Evolutionary conservation across 169 alveolate genomes (phyloP).

Genomic region (Cryptosporidium xiaoi): DNA sequence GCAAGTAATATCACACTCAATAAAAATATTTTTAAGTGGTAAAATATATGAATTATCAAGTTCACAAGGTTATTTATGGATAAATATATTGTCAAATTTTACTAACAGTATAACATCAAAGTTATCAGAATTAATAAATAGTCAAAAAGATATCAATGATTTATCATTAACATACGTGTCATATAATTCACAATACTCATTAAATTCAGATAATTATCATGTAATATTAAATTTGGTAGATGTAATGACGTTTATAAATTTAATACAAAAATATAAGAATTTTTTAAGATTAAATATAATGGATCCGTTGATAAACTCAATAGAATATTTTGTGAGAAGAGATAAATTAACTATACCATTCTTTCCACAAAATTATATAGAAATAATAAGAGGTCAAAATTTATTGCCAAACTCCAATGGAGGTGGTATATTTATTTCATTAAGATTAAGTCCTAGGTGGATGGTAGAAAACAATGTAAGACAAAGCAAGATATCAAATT

Average conservation of each 20-base stretch:
- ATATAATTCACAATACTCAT: slow-evolving; percentile 42
- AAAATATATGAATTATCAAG: neutral
- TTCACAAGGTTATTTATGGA: slow-evolving; percentile 47
- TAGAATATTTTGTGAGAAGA: slow-evolving; percentile 34
- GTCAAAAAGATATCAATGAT: slow-evolving; percentile 36
- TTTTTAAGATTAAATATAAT: slow-evolving; percentile 34
- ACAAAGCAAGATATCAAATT: slow-evolving; percentile 16
- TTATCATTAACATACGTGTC: slow-evolving; percentile 31
- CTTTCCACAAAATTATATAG: slow-evolving; percentile 16
- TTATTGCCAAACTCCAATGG: slow-evolving; percentile 11
- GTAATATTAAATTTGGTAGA: slow-evolving; percentile 42
- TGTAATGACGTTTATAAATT: slow-evolving; percentile 24
- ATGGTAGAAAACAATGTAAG: slow-evolving; percentile 16
- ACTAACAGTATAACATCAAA: slow-evolving; percentile 9
- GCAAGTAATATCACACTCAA: slow-evolving; percentile 29
- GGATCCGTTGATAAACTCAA: slow-evolving; percentile 44
- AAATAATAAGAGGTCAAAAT: slow-evolving; percentile 1
- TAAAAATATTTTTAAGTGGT: slow-evolving; percentile 24
- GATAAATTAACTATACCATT: slow-evolving; percentile 43
- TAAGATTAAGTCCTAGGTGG: slow-evolving; percentile 52
- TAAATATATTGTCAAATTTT: slow-evolving; percentile 1
- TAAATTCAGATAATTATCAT: slow-evolving; percentile 29
- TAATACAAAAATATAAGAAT: slow-evolving; percentile 29
- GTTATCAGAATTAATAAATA: slow-evolving; percentile 28
- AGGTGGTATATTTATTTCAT: slow-evolving; percentile 40